A percentile compares a stretch with the other conserved stretches of the same genome.
Conservation (phyloP, 768 basidiomycete genomes). For the Xerocomellus intermedius region DNA sequence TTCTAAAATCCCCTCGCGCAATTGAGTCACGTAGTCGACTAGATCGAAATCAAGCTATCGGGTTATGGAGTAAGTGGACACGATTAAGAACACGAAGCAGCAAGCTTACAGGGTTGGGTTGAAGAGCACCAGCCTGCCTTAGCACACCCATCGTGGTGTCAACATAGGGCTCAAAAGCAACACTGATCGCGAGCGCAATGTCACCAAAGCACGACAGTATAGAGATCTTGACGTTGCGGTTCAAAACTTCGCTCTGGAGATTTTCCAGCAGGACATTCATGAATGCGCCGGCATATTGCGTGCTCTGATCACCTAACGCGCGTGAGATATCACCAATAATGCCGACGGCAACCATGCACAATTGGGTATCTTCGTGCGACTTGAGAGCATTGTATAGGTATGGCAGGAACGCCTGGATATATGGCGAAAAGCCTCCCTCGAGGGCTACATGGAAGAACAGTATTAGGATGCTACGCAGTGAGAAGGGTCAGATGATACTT, state of each 20-base stretch:
- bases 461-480: not conserved
- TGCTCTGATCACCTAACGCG: conserved; percentile 81
- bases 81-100: not conserved
- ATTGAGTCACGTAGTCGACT: conserved; percentile 84
- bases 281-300: conserved; percentile 81
- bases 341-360: conserved; percentile 94
- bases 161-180: conserved; percentile 83
- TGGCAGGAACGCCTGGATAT: conserved; percentile 82
- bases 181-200: conserved; percentile 88
- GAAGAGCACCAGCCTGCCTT: conserved; percentile 83
- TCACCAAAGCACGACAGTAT: conserved; percentile 96
- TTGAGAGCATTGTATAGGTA: conserved; percentile 88
- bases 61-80: conserved; percentile 3
- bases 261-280: conserved; percentile 93
- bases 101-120: conserved; percentile 76
- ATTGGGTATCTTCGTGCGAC: conserved; percentile 90
- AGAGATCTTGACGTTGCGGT: conserved; percentile 95
- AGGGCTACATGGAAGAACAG: conserved; percentile 49
- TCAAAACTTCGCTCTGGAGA: conserved; percentile 84
- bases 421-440: conserved; percentile 75
- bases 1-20: conserved; percentile 95
- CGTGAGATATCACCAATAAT: conserved; percentile 96
- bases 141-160: conserved; percentile 90
- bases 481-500: conserved; percentile 16
- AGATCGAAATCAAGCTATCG: conserved; percentile 79